These are phyloP conservation scores for Colletotrichum limetticola DNA, from an alignment of 2,329 filamentous ascomycete species.

Conservation along the genomic window DNA sequence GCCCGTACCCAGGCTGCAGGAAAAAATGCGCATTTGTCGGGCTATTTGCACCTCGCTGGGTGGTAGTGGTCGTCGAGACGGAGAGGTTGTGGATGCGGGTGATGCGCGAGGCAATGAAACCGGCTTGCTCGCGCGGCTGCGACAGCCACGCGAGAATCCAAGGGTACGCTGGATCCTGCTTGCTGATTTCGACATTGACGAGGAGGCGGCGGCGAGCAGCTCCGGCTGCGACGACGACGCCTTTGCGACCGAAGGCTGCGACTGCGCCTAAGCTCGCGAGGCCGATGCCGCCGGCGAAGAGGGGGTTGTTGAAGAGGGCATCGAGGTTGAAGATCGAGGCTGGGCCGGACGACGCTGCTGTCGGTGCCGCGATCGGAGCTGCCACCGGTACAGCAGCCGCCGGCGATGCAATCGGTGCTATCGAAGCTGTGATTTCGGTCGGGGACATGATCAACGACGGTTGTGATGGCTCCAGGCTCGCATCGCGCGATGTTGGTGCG, in stretches of 20 bases:
- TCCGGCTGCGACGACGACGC: slow-evolving; percentile 75
- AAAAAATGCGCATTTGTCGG: slow-evolving; percentile 83
- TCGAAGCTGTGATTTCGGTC: background rate
- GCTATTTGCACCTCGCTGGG: slow-evolving; percentile 68
- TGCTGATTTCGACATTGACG: slow-evolving; percentile 95
- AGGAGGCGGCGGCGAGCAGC: slow-evolving; percentile 86
- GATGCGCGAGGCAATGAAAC: slow-evolving; percentile 67
- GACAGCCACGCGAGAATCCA: slow-evolving; percentile 98
- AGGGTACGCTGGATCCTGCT: slow-evolving; percentile 90
- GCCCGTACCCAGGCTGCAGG: slow-evolving; percentile 89
- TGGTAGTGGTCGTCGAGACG: slow-evolving; percentile 67
- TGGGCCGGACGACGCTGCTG: slow-evolving; percentile 18
- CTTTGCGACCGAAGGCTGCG: slow-evolving; percentile 83
- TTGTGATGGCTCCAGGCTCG: slow-evolving; percentile 12
- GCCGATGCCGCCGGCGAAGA: slow-evolving; percentile 82
- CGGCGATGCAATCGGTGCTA: background rate
- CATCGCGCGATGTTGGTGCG: slow-evolving; percentile 4
- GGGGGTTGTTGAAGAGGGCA: slow-evolving; percentile 71
- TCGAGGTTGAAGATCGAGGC: slow-evolving; percentile 57
- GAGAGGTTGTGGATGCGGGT: slow-evolving; percentile 71
- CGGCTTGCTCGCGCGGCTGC: slow-evolving; percentile 75
- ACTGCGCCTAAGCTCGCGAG: slow-evolving; percentile 89
- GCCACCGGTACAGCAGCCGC: background rate
- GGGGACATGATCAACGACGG: slow-evolving; percentile 24
- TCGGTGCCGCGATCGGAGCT: background rate